Conservation (phyloP, 1,284 basidiomycete genomes). For the Hymenochaete sp. region DNA sequence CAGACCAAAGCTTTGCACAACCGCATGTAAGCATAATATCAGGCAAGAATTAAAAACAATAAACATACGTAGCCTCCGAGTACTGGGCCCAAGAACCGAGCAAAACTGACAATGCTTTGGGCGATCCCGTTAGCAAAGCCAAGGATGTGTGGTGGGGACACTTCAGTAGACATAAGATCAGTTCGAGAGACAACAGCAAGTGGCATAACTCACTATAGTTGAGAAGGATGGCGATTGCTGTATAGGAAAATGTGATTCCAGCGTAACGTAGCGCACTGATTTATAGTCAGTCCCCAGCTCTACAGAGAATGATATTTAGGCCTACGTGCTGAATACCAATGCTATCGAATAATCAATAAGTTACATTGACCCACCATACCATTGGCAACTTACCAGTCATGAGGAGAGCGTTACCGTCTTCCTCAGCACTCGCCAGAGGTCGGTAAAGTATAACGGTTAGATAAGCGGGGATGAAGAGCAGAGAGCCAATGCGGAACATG, state of each 20-base stretch:
- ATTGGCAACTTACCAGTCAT: constrained; percentile 50
- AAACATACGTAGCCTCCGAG: constrained; percentile 64
- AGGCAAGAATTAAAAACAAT: constrained; percentile 1
- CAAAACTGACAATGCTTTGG: constrained; percentile 76
- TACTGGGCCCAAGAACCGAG: constrained; percentile 68
- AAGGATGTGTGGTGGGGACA: constrained; percentile 71
- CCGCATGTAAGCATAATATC: neutral
- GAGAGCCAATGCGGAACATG: constrained; percentile 74
- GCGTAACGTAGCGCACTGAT: constrained; percentile 64
- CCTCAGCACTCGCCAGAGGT: constrained; percentile 48
- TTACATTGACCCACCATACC: constrained; percentile 6
- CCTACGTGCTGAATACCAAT: constrained; percentile 66
- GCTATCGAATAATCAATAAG: constrained; percentile 31
- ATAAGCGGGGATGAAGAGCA: constrained; percentile 73
- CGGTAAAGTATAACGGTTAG: constrained; percentile 65
- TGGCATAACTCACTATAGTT: constrained; percentile 60
- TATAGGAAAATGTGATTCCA: constrained; percentile 71
- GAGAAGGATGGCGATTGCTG: constrained; percentile 66
- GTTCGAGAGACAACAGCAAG: neutral
- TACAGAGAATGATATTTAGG: constrained; percentile 7
- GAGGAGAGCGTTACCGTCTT: constrained; percentile 57
- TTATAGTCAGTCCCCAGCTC: neutral
- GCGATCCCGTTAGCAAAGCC: constrained; percentile 75
- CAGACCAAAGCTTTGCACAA: constrained; percentile 60
- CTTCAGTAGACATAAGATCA: constrained; percentile 30